Base-by-base conservation (phyloP, 768 basidiomycete genomes). In the Amanita exitialis region DNA sequence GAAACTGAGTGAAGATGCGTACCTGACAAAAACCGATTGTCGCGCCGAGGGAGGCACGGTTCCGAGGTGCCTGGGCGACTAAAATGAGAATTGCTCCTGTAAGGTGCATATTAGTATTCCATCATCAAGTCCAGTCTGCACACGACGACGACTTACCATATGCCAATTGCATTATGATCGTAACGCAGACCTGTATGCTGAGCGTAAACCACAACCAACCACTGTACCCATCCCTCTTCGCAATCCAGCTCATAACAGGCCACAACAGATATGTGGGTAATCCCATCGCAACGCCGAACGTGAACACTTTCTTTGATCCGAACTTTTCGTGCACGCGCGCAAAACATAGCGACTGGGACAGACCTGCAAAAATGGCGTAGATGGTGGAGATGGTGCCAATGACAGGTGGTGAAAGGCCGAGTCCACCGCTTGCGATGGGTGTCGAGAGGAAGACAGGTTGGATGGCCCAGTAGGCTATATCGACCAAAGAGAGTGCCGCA, bases 401-500 rank as follows among this genome's bases (percentile, higher is more conserved):
- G 7, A 73, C 65, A 3, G 86, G 8, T 18, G 42, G 42, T 3
- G 82, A 20, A 73, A 85, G 65, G 8, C 79, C 81, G 12, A 85
- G 72, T 0, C 84, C 84, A 16, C 86, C 84, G 2, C 77, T 66
- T 9, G 65, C 65, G 39, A 78, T 62, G 0, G 86, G 82, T 0
- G 81, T 86, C 10, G 82, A 75, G 53, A 76, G 72, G 63, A 84
- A 83, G 18, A 86, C 64, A 0, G 86, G 85, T 18, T 78, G 76
- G 10, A 86, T 61, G 6, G 79, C 74, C 42, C 75, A 74, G 54
- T 76, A 72, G 0, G 77, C 62, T 36, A 84, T 78, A 52, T 86
- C 82, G 15, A 78, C 52, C 4, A 82, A 59, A 8, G 81, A 71
- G 13, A 82, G 68, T 28, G 69, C 58, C 0, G 69, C 76, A 58